Evolutionary conservation across 2,329 filamentous ascomycete genomes (phyloP), one percentile per base, ranked within the genome.

Genomic region (Phaeosphaeriaceae sp.): DNA sequence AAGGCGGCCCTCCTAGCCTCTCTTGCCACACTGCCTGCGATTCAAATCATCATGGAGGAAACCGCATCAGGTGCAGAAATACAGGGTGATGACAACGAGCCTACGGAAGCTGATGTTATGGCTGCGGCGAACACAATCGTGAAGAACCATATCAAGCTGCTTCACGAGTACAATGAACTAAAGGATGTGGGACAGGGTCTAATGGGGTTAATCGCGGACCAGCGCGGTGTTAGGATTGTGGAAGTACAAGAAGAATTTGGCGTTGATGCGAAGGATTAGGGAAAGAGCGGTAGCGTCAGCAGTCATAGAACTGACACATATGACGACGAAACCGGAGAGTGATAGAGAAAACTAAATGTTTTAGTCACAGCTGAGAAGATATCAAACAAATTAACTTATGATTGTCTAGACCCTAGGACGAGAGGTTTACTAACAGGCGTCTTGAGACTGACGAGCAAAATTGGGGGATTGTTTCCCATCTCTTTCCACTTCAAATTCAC

Each of bases 91-190:
- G 43, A 52, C 40, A 60, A 59, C 49, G 73, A 62, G 34, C 59
- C 64, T 28, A 66, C 65, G 11, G 62, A 70, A 3, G 53, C 50
- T n/a, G 66, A 70, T 7, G 50, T 74, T 4, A 66, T 75, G 53
- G 70, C 57, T 12, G 75, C 78, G 9, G 77, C 83, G 0, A 76
- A 81, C 33, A 71, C 74, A 16, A 81, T 83, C 8, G 83, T 87
- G 42, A 81, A 84, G 45, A 74, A 75, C 26, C 87, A 89, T 66
- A 89, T 89, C 63, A 79, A 78, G 50, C 75, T 86, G 3, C 75
- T 90, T 26, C 86, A 88, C 56, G 76, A 83, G 48, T 90, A 89
- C 72, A 90, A 90, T 61, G 86, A 88, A 67, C 83, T 89, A 60
- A 84, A 86, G 54, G 87, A 90, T 67, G 76, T 87, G 6, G 87